Conservation (phyloP, 2,329 filamentous ascomycete species). For the Alternaria arborescens region DNA sequence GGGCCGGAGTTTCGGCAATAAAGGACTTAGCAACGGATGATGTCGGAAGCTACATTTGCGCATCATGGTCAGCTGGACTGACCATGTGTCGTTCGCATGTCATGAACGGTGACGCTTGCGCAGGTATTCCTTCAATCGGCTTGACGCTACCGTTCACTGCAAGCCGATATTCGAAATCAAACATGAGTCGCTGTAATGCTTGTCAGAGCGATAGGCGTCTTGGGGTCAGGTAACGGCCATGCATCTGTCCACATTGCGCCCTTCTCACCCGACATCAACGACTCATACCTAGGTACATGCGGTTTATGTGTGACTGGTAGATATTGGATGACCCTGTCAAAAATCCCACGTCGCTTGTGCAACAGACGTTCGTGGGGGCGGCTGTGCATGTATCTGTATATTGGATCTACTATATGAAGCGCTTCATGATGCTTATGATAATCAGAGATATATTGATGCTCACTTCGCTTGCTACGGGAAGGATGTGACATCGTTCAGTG, state of each 20-base stretch:
- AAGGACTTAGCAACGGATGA: background rate
- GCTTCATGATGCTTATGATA: conserved; percentile 8
- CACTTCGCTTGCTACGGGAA: conserved; percentile 4
- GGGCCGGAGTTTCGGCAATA: conserved; percentile 11
- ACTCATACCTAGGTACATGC: background rate
- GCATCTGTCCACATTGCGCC: conserved; percentile 4
- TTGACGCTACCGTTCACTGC: background rate
- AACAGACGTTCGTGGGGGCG: conserved; percentile 6
- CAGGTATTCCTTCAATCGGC: conserved; percentile 4
- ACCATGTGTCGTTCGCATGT: conserved; percentile 17
- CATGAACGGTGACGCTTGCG: conserved; percentile 15
- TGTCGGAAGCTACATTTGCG: conserved; percentile 2
- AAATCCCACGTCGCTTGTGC: conserved; percentile 6
- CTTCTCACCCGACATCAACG: background rate
- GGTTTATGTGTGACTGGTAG: conserved; percentile 5
- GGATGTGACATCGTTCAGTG: conserved; percentile 2
- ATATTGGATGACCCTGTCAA: conserved; percentile 2
- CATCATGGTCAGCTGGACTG: conserved; percentile 4
- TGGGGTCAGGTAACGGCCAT: background rate
- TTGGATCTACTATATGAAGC: conserved; percentile 9
- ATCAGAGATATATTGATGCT: conserved; percentile 5
- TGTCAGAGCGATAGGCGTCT: background rate
- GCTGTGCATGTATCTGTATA: conserved; percentile 7
- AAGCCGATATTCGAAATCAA: background rate
- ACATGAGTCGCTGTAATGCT: background rate